These are phyloP conservation scores for Elsinoe arachidis DNA, from an alignment of 2,329 filamentous ascomycete genomes.

Conservation along the genomic window DNA sequence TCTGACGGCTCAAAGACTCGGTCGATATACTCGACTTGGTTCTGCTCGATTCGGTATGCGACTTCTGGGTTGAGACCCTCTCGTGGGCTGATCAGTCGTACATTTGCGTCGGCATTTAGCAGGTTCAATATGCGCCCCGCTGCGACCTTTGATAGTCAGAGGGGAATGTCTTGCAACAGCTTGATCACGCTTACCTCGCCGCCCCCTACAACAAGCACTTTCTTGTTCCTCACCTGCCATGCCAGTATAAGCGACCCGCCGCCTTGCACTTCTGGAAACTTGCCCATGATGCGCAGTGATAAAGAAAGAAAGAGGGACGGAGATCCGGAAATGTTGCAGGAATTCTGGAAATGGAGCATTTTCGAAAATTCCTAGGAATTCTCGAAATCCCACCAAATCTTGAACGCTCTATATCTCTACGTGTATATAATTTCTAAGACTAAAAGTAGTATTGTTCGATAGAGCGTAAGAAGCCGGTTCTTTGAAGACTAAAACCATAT, in stretches of 20 bases:
- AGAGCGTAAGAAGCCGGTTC: no score
- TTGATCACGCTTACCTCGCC: conserved; percentile 59
- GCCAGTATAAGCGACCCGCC: conserved; percentile 90
- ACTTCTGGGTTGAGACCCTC: conserved; percentile 83
- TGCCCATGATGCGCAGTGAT: conserved; percentile 33
- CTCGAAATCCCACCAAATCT: no score
- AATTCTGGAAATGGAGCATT: no score
- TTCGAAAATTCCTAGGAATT: no score
- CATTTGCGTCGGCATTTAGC: conserved; percentile 86
- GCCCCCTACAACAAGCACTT: conserved; percentile 85
- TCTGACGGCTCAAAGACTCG: conserved; percentile 80
- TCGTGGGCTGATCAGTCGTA: conserved; percentile 74
- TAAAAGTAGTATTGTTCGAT: no score
- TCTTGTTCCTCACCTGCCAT: conserved; percentile 87
- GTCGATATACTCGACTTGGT: conserved; percentile 71
- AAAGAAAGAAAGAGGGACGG: background rate
- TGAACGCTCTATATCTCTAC: no score
- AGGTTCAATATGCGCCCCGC: conserved; percentile 89
- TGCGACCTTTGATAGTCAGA: conserved; percentile 59
- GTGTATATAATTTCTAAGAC: no score
- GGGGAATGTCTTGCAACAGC: background rate
- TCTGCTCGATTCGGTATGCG: conserved; percentile 63
- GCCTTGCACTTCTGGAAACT: conserved; percentile 73
- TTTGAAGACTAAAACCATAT: no score
- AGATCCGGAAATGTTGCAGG: no score